Conservation (phyloP, 768 basidiomycete species). For the Pulveroboletus sp. region DNA sequence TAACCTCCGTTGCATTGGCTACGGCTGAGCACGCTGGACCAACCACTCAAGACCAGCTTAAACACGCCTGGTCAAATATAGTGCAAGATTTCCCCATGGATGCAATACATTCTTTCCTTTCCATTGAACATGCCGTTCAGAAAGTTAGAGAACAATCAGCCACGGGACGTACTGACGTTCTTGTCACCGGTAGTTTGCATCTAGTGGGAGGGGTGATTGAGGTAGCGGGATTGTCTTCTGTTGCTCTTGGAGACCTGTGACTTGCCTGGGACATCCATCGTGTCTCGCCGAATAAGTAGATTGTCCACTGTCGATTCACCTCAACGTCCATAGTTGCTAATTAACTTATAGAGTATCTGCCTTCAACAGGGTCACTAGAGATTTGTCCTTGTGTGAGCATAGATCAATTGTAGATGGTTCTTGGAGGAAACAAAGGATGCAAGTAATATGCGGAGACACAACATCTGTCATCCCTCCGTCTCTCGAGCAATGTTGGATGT, state of each 20-base stretch:
- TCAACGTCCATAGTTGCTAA: neutral
- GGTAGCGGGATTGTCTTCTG: conserved; percentile 76
- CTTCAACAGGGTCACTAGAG: conserved; percentile 36
- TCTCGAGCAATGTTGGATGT: neutral
- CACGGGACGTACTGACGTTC: conserved; percentile 47
- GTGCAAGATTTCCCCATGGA: conserved; percentile 58
- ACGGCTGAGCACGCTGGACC: conserved; percentile 62
- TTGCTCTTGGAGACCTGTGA: conserved; percentile 50
- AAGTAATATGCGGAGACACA: neutral
- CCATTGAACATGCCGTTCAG: conserved; percentile 86
- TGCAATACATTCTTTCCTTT: conserved; percentile 75
- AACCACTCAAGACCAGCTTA: conserved; percentile 74
- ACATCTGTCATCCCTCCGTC: neutral
- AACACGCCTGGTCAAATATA: conserved; percentile 66
- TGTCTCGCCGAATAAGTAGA: no score
- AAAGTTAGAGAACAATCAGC: conserved; percentile 48
- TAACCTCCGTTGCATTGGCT: conserved; percentile 67
- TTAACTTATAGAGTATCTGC: conserved; percentile 17
- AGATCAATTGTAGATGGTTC: neutral
- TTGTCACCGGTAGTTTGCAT: conserved; percentile 92
- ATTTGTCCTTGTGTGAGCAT: neutral
- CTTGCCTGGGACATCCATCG: no score
- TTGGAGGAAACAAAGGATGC: neutral
- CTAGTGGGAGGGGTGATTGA: conserved; percentile 94
- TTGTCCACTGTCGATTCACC: conserved; percentile 2